These are phyloP conservation scores for Pseudopediastrum boryanum DNA, from an alignment of 139 green algal genomes.

Conservation along the genomic window DNA sequence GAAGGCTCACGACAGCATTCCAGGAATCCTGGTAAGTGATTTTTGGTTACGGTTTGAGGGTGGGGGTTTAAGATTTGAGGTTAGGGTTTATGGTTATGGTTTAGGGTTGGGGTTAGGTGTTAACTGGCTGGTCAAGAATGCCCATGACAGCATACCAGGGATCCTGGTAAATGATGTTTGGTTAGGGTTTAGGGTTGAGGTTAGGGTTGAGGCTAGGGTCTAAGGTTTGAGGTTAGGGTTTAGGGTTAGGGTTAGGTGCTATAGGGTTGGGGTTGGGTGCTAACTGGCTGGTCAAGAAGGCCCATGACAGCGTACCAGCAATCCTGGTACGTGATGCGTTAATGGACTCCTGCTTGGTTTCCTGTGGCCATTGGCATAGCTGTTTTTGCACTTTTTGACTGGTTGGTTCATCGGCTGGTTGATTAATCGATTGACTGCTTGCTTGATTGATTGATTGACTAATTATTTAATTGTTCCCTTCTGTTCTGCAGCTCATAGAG, in stretches of 20 bases:
- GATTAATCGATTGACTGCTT: neutral
- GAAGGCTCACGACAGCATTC: slow-evolving; percentile 50
- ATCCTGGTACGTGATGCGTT: neutral
- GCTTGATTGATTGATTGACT: no score
- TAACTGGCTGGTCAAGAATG: neutral
- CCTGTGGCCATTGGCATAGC: no score
- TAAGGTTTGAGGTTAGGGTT: neutral
- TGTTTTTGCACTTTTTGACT: no score
- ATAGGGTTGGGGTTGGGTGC: neutral
- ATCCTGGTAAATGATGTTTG: neutral
- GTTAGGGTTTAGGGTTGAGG: neutral
- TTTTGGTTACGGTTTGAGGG: no score
- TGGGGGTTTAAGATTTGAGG: neutral
- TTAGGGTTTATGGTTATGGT: neutral
- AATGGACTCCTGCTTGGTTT: no score
- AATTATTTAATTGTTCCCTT: no score
- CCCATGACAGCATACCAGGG: neutral
- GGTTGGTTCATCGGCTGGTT: neutral
- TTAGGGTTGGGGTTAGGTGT: neutral
- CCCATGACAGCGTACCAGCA: neutral
- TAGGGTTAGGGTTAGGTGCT: neutral
- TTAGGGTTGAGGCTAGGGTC: slow-evolving; percentile 2
- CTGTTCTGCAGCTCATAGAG: no score
- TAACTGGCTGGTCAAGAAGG: neutral
- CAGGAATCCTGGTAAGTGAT: slow-evolving; percentile 45